These are phyloP conservation scores for Aspergillus arachidicola DNA, from an alignment of 2,329 filamentous ascomycete species.

Conservation along the genomic window DNA sequence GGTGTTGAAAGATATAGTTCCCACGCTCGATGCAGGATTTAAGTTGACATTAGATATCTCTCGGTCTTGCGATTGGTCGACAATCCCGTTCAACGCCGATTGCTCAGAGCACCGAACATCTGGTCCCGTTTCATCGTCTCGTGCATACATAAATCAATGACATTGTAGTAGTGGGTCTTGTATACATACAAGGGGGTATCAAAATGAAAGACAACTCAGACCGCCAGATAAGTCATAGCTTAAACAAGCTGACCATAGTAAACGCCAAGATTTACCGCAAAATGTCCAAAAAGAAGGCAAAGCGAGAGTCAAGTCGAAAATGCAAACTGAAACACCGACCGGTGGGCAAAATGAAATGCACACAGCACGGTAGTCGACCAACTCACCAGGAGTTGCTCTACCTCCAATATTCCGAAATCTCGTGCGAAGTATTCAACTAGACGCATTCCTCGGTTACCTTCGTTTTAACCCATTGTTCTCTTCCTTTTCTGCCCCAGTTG, in stretches of 20 bases:
- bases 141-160: neutral
- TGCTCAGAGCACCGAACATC: constrained; percentile 14
- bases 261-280: neutral
- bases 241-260: neutral
- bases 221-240: neutral
- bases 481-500: constrained; percentile 8
- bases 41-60: constrained; percentile 10
- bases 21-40: neutral
- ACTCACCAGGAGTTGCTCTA: neutral
- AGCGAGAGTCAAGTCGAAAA: neutral
- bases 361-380: neutral
- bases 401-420: neutral
- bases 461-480: constrained; percentile 13
- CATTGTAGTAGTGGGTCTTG: constrained; percentile 1
- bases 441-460: constrained; percentile 1
- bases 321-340: neutral
- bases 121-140: neutral
- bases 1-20: neutral
- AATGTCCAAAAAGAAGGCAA: neutral
- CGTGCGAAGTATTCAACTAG: neutral
- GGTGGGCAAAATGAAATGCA: neutral
- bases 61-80: constrained; percentile 18
- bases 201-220: neutral
- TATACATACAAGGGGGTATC: constrained; percentile 22
- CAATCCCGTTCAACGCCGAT: constrained; percentile 18